Percentiles rank a stretch among this genome's conserved stretches.
Evolutionary conservation across 2,329 filamentous ascomycete species (phyloP).

Genomic region (Fusarium sp.): DNA sequence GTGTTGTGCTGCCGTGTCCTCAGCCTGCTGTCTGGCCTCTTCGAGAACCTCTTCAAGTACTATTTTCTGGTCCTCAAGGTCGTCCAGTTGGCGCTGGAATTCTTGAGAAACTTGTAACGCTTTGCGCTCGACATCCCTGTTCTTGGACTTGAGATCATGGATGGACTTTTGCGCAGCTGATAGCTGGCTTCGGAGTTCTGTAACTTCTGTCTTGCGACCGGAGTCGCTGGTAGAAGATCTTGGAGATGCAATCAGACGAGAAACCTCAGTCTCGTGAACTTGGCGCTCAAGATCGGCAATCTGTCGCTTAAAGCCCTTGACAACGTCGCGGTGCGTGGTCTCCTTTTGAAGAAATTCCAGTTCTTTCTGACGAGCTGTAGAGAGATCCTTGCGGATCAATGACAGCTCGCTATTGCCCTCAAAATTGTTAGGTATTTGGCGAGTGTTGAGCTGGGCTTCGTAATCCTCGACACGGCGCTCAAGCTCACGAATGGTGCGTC

Average conservation of each 20-base stretch:
- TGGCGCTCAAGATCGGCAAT: slow-evolving; percentile 76
- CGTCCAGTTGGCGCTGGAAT: slow-evolving; percentile 67
- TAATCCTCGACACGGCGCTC: slow-evolving; percentile 71
- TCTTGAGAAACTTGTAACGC: slow-evolving; percentile 58
- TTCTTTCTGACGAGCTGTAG: slow-evolving; percentile 74
- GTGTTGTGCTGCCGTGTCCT: slow-evolving; percentile 60
- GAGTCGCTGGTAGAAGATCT: slow-evolving; percentile 64
- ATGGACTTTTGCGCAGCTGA: slow-evolving; percentile 70
- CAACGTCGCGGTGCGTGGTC: slow-evolving; percentile 69
- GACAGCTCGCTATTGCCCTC: slow-evolving; percentile 68
- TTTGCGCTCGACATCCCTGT: slow-evolving; percentile 65
- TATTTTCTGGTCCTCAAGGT: slow-evolving; percentile 70
- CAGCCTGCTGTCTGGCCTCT: slow-evolving; percentile 64
- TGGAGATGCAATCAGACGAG: slow-evolving; percentile 60
- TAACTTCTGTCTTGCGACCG: slow-evolving; percentile 67
- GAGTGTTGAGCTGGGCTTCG: slow-evolving; percentile 58
- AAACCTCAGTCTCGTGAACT: slow-evolving; percentile 73
- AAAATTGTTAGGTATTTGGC: slow-evolving; percentile 50
- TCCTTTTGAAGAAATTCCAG: slow-evolving; percentile 75
- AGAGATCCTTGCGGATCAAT: slow-evolving; percentile 71
- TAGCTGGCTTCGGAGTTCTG: slow-evolving; percentile 71
- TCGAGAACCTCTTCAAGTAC: slow-evolving; percentile 70
- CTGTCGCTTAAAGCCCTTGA: slow-evolving; percentile 73
- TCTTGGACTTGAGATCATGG: slow-evolving; percentile 64
- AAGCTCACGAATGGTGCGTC: slow-evolving; percentile 73